Conservation (phyloP, 176 grass and related monocot species). For the Zoysia pacifica region DNA sequence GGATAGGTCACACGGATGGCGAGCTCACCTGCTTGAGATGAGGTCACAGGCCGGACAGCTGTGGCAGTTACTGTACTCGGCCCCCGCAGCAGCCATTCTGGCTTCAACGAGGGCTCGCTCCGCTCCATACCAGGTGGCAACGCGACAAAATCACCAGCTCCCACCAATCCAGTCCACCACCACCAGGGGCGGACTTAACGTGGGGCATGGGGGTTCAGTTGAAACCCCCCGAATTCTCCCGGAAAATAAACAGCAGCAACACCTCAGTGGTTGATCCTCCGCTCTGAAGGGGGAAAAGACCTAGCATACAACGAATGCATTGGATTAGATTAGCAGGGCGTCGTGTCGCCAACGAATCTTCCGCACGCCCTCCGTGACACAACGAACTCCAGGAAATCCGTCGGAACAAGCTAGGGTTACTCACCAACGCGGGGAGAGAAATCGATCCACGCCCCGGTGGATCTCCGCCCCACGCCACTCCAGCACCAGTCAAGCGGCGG, state of each 20-base stretch:
- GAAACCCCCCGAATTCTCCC: conserved; percentile 5
- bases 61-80: conserved; percentile 8
- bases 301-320: not conserved
- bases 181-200: conserved; percentile 40
- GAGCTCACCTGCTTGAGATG: conserved; percentile 45
- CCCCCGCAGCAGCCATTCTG: conserved; percentile 60
- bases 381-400: not conserved
- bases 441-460: conserved; percentile 27
- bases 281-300: not conserved
- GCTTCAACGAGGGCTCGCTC: conserved; percentile 65
- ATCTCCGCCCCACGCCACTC: conserved; percentile 34
- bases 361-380: not conserved
- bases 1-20: not conserved
- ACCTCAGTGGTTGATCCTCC: conserved; percentile 6
- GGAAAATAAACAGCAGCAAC: not conserved
- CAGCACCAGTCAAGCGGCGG: not conserved
- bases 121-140: conserved; percentile 49
- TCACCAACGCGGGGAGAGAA: conserved; percentile 9
- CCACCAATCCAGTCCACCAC: conserved; percentile 44
- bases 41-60: conserved; percentile 33
- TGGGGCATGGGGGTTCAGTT: conserved; percentile 40
- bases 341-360: not conserved
- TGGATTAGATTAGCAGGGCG: conserved; percentile 14
- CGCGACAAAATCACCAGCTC: conserved; percentile 22
- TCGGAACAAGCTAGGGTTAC: conserved; percentile 30